Base-by-base conservation (phyloP, 2,329 filamentous ascomycete species). In the Fusarium sp. region DNA sequence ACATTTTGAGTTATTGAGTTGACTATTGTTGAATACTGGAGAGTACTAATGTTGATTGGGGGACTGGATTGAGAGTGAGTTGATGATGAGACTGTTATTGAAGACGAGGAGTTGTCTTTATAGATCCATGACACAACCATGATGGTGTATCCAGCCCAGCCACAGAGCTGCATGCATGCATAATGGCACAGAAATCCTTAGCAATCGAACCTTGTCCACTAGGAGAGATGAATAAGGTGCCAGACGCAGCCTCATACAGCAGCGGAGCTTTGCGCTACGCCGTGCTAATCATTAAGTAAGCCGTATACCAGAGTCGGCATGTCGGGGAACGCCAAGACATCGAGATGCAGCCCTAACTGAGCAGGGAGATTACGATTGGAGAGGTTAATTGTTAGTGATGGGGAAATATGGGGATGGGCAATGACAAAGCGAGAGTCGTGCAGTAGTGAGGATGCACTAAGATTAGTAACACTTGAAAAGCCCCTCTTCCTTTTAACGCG, bases 291-390 rank as follows among this genome's bases (percentile, higher is more conserved):
- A 25, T 23, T 7, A 10, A 9, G 60, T 65, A 64, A 64, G 59
- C 62, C 42, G 39, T 57, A 57, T 64, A 23, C 41, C 25, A 52
- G 31, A 52, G 66, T 62, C 60, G 62, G 66, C 8, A 44, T 18
- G 45, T 77, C 70, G 70, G 75, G n/a, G 16, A 76, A 77, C 56
- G 75, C 75, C 75, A 77, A 75, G 70, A 66, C 63, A 52, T 29
- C 66, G 57, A 46, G 66, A 45, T 69, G 51, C 56, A 65, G 51
- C 63, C 59, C 59, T 59, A 27, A 33, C 42, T 37, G 10, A 35
- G 35, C 29, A 31, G 42, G 44, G 54, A 35, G 4, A 4, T 23
- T 1, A 3, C 16, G 4, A 55, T 63, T 68, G 63, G 63, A 10
- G 8, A 15, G 5, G 35, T 31, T 42, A 29, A 56, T 51, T 63